Conservation (phyloP, 352 stramenopile genomes). For the Phytophthora syringae region DNA sequence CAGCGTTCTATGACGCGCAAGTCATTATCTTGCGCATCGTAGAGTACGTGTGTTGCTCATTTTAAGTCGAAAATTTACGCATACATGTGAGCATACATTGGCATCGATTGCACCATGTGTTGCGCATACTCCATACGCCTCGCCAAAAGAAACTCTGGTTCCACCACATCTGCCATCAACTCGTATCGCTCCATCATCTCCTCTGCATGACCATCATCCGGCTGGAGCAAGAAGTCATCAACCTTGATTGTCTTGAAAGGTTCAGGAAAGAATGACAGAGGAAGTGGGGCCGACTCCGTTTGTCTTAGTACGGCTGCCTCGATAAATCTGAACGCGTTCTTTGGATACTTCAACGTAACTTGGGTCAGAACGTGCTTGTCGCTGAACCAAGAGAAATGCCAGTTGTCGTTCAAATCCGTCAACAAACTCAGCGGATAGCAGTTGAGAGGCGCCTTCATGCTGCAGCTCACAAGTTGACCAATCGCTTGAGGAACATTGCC, state of each 20-base stretch:
- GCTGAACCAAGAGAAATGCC: no score
- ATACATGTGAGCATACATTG: conserved; percentile 37
- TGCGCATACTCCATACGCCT: conserved; percentile 39
- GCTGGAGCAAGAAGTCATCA: conserved; percentile 25
- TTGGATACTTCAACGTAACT: conserved; percentile 30
- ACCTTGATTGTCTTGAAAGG: conserved; percentile 23
- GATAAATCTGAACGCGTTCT: conserved; percentile 35
- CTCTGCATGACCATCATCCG: conserved; percentile 24
- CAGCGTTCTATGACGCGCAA: conserved; percentile 60
- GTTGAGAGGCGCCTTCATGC: conserved; percentile 31
- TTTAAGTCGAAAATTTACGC: no score
- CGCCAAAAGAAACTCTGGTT: conserved; percentile 35
- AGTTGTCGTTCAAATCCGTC: no score
- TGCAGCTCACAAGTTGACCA: conserved; percentile 35
- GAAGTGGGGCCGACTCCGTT: neutral
- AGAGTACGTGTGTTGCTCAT: conserved; percentile 79
- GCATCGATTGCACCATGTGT: conserved; percentile 32
- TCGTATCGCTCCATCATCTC: no score
- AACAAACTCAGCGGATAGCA: conserved; percentile 36
- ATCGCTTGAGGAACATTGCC: conserved; percentile 33
- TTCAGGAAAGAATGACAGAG: conserved; percentile 7
- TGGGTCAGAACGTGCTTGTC: conserved; percentile 23
- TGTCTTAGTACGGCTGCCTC: conserved; percentile 14
- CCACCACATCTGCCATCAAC: conserved; percentile 36
- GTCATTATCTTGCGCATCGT: conserved; percentile 79